Evolutionary conservation across 257 asterid species (phyloP).

Genomic region (Fraxinus americana): DNA sequence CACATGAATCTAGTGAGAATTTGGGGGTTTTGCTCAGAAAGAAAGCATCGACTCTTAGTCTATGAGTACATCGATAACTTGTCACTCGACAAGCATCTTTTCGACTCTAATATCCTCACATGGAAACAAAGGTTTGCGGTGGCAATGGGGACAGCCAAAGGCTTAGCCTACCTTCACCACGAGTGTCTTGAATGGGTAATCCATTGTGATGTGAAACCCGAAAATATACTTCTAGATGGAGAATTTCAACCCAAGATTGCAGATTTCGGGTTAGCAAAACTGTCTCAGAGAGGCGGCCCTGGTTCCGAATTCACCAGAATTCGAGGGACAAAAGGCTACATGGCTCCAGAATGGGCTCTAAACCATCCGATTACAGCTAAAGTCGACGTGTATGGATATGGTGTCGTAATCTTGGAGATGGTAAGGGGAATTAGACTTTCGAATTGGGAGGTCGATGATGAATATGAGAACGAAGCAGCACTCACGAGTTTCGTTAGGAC

Average conservation of each 20-base stretch:
- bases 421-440: conserved; percentile 56
- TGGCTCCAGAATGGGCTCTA: conserved; percentile 67
- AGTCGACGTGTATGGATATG: conserved; percentile 62
- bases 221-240: conserved; percentile 55
- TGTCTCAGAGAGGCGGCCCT: conserved; percentile 48
- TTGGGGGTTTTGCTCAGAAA: conserved; percentile 50
- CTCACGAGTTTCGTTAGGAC: conserved; percentile 34
- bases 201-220: conserved; percentile 71
- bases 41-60: conserved; percentile 42
- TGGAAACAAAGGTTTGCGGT: conserved; percentile 52
- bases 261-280: conserved; percentile 64
- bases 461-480: conserved; percentile 30
- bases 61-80: conserved; percentile 55
- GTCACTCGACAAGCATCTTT: conserved; percentile 47
- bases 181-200: conserved; percentile 64
- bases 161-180: conserved; percentile 61
- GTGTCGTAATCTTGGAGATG: conserved; percentile 55
- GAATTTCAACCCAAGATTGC: conserved; percentile 56
- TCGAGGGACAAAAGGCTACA: conserved; percentile 65
- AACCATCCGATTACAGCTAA: conserved; percentile 54
- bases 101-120: conserved; percentile 28
- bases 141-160: conserved; percentile 57
- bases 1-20: conserved; percentile 65
- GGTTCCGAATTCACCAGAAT: conserved; percentile 48
- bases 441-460: conserved; percentile 46